Evolutionary conservation across 164 flowering plant genomes (phyloP), one percentile per base, ranked within the genome.

Genomic region (Magnolia changhungtana): DNA sequence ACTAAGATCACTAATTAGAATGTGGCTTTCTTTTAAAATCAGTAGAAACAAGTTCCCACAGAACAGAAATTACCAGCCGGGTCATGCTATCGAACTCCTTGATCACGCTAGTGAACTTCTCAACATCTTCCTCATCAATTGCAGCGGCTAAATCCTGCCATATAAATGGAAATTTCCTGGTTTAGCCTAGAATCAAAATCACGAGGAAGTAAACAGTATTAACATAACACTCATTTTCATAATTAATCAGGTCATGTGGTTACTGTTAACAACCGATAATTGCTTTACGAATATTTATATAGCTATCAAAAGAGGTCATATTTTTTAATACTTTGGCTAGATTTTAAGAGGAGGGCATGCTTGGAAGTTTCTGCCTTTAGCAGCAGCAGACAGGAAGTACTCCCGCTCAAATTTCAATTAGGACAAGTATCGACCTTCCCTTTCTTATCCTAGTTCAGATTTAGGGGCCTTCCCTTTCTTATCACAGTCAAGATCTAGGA

Each of bases 61-160:
- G 3, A 63, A 74, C 11, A 27, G 55, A 75, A 65, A 63, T 65
- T 90, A 94, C 98, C 96, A 91, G 86, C 49, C 85, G 85, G 13
- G 97, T 94, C 93, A 92, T 92, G 89, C 96, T 91, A 76, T 95
- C 98, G 78, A 88, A 95, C 78, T 95, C 98, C 88, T 92, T 93
- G 52, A 91, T 83, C 58, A 80, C 88, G 76, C 88, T 87, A 61
- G 95, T 93, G 79, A 93, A 95, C 81, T 87, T 95, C 51, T 79
- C 85, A 73, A 91, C 85, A 78, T 95, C 97, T 85, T 89, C 97
- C 82, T 95, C 97, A 72, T 93, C 99, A 50, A 93, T 71, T 72
- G 99, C 83, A 82, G 90, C 83, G 72, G 96, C 92, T 83, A 95
- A 79, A 84, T 93, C 96, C 99, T 93, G 88, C 63, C 75, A 81